Evolutionary conservation across 768 basidiomycete species (phyloP).

Genomic region (Epithele typhae): DNA sequence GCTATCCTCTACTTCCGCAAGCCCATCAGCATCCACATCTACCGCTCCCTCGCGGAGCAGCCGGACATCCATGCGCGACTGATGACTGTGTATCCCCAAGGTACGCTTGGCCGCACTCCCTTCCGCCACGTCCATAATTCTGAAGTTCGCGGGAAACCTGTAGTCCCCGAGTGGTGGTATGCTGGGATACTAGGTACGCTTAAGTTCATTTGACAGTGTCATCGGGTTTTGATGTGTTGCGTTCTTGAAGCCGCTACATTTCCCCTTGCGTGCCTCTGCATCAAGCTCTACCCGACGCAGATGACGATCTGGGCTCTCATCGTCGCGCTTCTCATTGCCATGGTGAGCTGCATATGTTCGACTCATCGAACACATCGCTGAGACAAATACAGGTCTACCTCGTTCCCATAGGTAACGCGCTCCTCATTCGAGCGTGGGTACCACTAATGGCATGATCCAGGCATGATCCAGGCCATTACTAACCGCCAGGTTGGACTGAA

Average conservation of each 20-base stretch:
- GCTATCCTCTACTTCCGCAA: constrained; percentile 39
- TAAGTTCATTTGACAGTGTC: constrained; percentile 11
- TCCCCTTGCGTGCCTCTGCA: constrained; percentile 53
- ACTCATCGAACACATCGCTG: constrained; percentile 17
- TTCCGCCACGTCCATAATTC: no score
- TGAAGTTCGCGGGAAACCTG: no score
- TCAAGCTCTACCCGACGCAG: constrained; percentile 58
- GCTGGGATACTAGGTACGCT: constrained; percentile 34
- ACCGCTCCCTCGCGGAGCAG: constrained; percentile 40
- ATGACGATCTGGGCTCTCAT: constrained; percentile 68
- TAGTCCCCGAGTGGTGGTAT: constrained; percentile 48
- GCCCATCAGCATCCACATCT: constrained; percentile 36
- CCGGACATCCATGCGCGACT: constrained; percentile 46
- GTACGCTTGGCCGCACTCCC: constrained; percentile 1
- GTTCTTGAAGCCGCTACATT: constrained; percentile 47
- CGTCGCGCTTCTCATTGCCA: constrained; percentile 42
- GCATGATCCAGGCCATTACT: constrained; percentile 73
- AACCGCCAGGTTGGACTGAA: constrained; percentile 67
- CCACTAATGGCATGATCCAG: background rate
- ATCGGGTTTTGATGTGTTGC: no score
- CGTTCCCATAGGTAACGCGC: constrained; percentile 56
- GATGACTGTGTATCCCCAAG: constrained; percentile 32
- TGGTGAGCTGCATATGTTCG: constrained; percentile 1
- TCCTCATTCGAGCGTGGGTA: background rate
- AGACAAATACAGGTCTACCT: constrained; percentile 45